phyloP scores from a whole-genome alignment of 129 eudicot genomes.

The Deinandra increscens region DNA sequence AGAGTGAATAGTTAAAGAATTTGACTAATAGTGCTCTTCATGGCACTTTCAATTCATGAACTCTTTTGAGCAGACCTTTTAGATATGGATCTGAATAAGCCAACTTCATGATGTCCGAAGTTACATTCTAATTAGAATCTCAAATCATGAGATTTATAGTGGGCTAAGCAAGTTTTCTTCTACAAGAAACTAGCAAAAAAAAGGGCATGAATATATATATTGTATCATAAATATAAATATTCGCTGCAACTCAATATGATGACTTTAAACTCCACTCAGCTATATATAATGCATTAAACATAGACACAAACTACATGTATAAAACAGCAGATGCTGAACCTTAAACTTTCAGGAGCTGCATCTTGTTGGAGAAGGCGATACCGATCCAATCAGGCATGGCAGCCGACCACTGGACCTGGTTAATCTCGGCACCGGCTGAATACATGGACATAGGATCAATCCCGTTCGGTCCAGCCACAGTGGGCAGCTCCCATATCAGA shows the following conservation, averaged over 20 bases:
- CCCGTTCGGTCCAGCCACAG: slow-evolving; percentile 55
- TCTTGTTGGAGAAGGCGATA: slow-evolving; percentile 50
- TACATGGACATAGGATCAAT: slow-evolving; percentile 58
- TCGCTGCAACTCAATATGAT: neutral
- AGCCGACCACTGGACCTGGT: slow-evolving; percentile 69
- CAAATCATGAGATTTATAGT: neutral
- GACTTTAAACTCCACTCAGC: neutral
- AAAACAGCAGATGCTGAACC: slow-evolving; percentile 22
- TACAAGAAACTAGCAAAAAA: neutral
- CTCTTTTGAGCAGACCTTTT: neutral
- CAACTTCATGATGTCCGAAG: neutral
- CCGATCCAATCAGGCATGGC: slow-evolving; percentile 66
- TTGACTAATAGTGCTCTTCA: neutral
- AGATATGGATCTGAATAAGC: neutral
- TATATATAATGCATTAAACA: slow-evolving; percentile 8
- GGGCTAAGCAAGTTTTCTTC: neutral
- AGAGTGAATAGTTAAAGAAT: neutral
- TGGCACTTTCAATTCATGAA: neutral
- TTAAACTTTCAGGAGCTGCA: slow-evolving; percentile 66
- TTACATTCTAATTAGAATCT: slow-evolving; percentile 11
- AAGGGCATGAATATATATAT: neutral
- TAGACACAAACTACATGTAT: slow-evolving; percentile 16
- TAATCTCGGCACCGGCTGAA: slow-evolving; percentile 53
- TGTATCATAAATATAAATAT: slow-evolving; percentile 11
- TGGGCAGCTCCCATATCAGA: slow-evolving; percentile 57